Percentiles rank a stretch among this genome's conserved stretches.
phyloP scores from a whole-genome alignment of 345 rosid species.

The Salix caprea region DNA sequence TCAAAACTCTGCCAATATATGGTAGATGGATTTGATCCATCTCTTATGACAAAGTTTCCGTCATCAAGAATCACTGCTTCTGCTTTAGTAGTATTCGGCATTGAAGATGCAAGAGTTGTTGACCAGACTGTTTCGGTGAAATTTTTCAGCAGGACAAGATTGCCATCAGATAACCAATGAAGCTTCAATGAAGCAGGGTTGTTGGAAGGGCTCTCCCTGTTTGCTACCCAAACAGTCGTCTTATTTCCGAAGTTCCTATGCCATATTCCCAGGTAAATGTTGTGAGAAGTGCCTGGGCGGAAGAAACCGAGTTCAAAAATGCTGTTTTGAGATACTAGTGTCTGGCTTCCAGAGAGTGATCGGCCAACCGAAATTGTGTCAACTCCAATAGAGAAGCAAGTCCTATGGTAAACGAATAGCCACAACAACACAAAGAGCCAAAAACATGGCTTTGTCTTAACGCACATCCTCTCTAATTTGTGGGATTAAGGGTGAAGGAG shows the following conservation, averaged over 20 bases:
- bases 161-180: no score
- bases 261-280: neutral
- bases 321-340: neutral
- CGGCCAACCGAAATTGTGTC: neutral
- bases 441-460: no score
- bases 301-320: neutral
- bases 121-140: no score
- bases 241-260: neutral
- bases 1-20: conserved; percentile 32
- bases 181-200: no score
- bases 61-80: conserved; percentile 23
- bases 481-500: no score
- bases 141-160: no score
- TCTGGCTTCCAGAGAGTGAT: neutral
- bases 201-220: neutral
- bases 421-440: no score
- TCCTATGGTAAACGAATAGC: no score
- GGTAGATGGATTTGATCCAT: neutral
- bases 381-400: neutral
- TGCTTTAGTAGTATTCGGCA: neutral
- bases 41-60: conserved; percentile 24
- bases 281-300: neutral
- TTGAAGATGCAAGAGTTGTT: no score
- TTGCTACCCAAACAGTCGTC: neutral
- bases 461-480: no score